Base-by-base conservation (phyloP, 2,329 filamentous ascomycete species). In the Aspergillus fumigatus region DNA sequence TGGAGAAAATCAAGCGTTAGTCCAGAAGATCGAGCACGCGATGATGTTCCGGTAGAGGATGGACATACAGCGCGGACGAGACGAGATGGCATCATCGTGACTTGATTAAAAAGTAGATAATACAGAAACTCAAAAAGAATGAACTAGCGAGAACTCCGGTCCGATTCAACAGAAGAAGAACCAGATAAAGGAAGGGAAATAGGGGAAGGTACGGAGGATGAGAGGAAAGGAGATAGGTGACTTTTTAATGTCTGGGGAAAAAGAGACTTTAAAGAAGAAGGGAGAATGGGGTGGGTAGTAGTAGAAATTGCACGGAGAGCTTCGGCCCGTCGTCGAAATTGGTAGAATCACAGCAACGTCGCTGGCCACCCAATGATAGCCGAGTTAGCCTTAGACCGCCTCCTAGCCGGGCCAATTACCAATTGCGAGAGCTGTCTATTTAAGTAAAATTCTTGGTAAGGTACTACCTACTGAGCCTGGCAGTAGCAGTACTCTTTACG, bases 51-150 rank as follows among this genome's bases (percentile, higher is more conserved):
- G 35, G 43, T 27, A 40, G 11, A 41, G 23, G 27, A 52, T 26
- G 38, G 53, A 85, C 88, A 81, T 85, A 91, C 88, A 84, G 86
- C 87, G 83, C 87, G 84, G 70, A 84, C 83, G 69, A 90, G 79
- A 76, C 86, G 85, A 70, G 87, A 84, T 73, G 87, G 81, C 79
- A 90, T 76, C 88, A 91, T 90, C 74, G 78, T 87, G 79, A 64
- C 51, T 58, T 59, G 56, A 61, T 64, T 62, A 51, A 56, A 59
- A 59, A 65, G 69, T 66, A 70, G 70, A 62, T 73, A 71, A 70
- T 71, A 73, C 63, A 69, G 59, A 57, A 65, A 66, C 65, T 62
- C 64, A 69, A 64, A 68, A 67, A 63, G 58, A 53, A 63, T 61
- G 65, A 62, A 60, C 63, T 58, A 65, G 54, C 62, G 55, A 35